These are phyloP conservation scores for Wickerhamomyces canadensis DNA, from an alignment of 805 yeast species.

Conservation along the genomic window DNA sequence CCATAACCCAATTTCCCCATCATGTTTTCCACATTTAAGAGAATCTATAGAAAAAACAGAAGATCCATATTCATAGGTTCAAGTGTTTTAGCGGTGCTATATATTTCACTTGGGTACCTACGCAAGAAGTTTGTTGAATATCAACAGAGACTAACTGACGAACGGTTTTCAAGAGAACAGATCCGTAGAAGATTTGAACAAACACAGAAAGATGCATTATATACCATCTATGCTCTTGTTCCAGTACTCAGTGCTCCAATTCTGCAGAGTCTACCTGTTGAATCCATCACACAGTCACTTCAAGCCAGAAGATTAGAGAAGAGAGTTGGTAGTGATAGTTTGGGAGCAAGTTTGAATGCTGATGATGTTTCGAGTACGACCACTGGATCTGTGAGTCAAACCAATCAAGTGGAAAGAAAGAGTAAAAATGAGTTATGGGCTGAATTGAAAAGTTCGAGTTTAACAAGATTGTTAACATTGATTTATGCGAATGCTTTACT, in stretches of 20 bases:
- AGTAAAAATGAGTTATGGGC: conserved; percentile 76
- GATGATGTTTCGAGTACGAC: conserved; percentile 40
- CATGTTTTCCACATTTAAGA: conserved; percentile 20
- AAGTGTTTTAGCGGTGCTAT: conserved; percentile 40
- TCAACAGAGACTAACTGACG: conserved; percentile 48
- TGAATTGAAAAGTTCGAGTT: conserved; percentile 66
- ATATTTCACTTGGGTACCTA: conserved; percentile 38
- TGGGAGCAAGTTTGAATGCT: conserved; percentile 10
- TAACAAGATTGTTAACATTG: conserved; percentile 68
- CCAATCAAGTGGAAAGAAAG: conserved; percentile 20
- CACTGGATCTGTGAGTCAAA: conserved; percentile 28
- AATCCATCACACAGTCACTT: conserved; percentile 62
- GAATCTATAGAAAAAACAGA: conserved; percentile 38
- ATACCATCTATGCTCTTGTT: conserved; percentile 74
- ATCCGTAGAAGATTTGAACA: conserved; percentile 81
- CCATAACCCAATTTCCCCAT: too few relatives aligned
- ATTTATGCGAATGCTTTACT: conserved; percentile 64
- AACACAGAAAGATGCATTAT: conserved; percentile 85
- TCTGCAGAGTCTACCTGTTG: conserved; percentile 59
- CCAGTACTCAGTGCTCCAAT: conserved; percentile 72
- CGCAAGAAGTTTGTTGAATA: conserved; percentile 40
- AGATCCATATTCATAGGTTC: conserved; percentile 28
- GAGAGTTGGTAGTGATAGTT: conserved; percentile 6
- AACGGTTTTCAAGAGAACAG: conserved; percentile 57
- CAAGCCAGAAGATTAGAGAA: conserved; percentile 49